A percentile compares a stretch with the other conserved stretches of the same genome.
Conservation (phyloP, 768 basidiomycete genomes). For the Boletus rex-veris region DNA sequence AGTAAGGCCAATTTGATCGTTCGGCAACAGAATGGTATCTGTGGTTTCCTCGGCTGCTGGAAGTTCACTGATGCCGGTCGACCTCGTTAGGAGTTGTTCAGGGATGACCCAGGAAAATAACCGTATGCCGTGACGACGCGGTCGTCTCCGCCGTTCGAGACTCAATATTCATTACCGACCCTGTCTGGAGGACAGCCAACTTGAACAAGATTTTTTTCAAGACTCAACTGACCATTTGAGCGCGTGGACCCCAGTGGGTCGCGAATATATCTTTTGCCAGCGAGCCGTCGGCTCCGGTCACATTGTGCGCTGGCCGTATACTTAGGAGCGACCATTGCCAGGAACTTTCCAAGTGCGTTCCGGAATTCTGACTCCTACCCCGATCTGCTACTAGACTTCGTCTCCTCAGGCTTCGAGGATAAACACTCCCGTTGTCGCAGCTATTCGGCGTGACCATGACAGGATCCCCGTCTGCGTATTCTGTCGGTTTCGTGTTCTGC, state of each 20-base stretch:
- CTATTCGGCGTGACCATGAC: background rate
- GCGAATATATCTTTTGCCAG: background rate
- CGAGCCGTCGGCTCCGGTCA: no score
- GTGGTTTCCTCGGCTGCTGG: no score
- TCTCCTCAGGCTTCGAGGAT: background rate
- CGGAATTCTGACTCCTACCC: no score
- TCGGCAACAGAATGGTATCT: no score
- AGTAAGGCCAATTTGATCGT: no score
- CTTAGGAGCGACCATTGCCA: no score
- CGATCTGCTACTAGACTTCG: background rate
- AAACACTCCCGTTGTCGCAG: background rate
- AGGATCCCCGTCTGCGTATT: slow-evolving; percentile 1
- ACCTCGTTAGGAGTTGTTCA: background rate
- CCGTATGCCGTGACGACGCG: background rate
- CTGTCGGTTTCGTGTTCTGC: slow-evolving; percentile 3
- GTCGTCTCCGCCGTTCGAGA: background rate
- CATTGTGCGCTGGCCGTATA: no score
- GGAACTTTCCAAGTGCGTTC: no score
- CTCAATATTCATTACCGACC: no score
- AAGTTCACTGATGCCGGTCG: no score
- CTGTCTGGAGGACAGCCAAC: no score
- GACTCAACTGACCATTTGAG: background rate
- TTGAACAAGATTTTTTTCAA: background rate
- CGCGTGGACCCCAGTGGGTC: background rate
- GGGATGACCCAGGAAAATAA: background rate